A percentile compares a stretch with the other conserved stretches of the same genome.
These are phyloP conservation scores for Pichia sp. DNA, from an alignment of 1,139 yeast genomes.

Conservation along the genomic window DNA sequence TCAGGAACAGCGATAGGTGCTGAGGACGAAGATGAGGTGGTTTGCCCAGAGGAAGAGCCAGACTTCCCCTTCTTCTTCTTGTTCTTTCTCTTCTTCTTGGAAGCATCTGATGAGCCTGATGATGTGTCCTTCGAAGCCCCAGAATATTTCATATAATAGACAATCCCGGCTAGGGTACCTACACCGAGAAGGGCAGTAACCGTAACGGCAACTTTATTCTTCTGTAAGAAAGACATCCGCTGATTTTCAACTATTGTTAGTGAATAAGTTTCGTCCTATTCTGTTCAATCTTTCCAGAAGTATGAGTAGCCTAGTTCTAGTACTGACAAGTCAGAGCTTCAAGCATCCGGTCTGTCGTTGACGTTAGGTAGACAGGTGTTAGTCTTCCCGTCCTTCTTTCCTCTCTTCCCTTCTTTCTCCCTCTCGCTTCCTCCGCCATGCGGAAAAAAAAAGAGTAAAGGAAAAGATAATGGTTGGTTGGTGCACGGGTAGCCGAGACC, in stretches of 20 bases:
- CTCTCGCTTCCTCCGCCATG: background rate
- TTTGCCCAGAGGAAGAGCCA: constrained; percentile 19
- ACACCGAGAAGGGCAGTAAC: constrained; percentile 60
- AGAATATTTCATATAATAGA: constrained; percentile 42
- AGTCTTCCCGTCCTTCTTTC: background rate
- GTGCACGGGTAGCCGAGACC: background rate
- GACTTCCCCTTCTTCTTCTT: constrained; percentile 40
- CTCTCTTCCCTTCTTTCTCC: background rate
- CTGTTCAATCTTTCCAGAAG: background rate
- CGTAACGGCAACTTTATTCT: constrained; percentile 54
- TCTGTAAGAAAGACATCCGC: constrained; percentile 16
- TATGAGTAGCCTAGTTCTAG: background rate
- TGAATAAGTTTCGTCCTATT: background rate
- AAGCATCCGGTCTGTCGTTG: background rate
- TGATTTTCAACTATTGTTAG: background rate
- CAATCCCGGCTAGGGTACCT: constrained; percentile 58
- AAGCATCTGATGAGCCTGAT: constrained; percentile 8
- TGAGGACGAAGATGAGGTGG: constrained; percentile 1
- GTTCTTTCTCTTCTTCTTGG: constrained; percentile 40
- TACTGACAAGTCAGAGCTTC: background rate
- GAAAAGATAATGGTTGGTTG: background rate
- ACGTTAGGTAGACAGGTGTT: background rate
- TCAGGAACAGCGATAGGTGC: constrained; percentile 17
- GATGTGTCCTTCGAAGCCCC: constrained; percentile 17
- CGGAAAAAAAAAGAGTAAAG: background rate